Evolutionary conservation across 2,329 filamentous ascomycete species (phyloP), one percentile per base, ranked within the genome.

Genomic region (Taxawa tesnikishii): DNA sequence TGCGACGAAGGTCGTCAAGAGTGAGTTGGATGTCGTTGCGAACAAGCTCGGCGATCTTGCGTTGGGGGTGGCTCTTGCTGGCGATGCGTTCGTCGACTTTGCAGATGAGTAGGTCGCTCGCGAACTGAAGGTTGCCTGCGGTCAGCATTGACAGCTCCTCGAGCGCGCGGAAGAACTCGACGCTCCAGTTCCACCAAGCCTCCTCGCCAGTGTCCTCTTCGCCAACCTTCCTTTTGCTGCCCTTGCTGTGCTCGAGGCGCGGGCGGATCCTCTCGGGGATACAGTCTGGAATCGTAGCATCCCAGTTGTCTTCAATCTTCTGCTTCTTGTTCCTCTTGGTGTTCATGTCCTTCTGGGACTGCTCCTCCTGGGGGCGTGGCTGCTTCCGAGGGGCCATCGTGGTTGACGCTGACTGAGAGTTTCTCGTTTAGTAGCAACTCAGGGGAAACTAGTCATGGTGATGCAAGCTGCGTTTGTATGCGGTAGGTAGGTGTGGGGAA

Each of bases 141-240:
- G 36, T 37, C 36, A 41, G 33, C n/a, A 28, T 31, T 6, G 38
- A 41, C 17, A 41, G 15, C 15, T 41, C 38, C 26, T 41, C 38
- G n/a, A 41, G 23, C 4, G 30, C 24, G 7, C 37, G 37, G 3
- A 41, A 24, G 6, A 41, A 25, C 25, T 41, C 38, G 13, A 41
- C 36, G 28, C 33, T 36, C 38, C 38, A 41, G 29, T 41, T 41
- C 36, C 36, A 41, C 38, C 38, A 41, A 12, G 33, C 23, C 15
- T 41, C 38, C 6, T 36, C 30, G 11, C 9, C 9, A 12, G 24
- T 26, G 7, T 21, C 21, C 5, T 23, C 10, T 14, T 41, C 36
- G 12, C 33, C 36, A 3, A 41, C 14, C 7, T 35, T 32, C 3
- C 32, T 31, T 26, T 41, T 41, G 26, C 36, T 36, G n/a, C 38